Base-by-base conservation (phyloP, 2,329 filamentous ascomycete species). In the Cercospora nicotianae region DNA sequence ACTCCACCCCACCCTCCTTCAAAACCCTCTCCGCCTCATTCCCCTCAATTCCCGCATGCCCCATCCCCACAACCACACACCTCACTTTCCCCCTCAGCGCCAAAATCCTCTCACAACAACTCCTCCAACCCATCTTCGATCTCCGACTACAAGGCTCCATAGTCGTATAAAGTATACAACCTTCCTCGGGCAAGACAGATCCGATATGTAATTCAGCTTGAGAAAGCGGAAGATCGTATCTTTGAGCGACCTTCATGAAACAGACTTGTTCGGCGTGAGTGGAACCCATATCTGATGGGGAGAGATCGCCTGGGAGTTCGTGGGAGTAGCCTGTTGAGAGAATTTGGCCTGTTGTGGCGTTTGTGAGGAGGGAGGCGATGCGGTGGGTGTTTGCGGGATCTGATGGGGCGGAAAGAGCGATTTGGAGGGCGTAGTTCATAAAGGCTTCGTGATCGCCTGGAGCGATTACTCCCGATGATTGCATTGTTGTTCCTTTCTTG, bases 241-340 rank as follows among this genome's bases (percentile, higher is more conserved):
- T 18, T 16, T 42, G 33, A 13, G 63, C 63, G 10, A 65, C 26
- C 16, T 65, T 65, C 48, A 65, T 65, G 26, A 65, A 65, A 31
- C 63, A 65, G 42, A 55, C 58, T 53, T 65, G 63, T 33, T 65
- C 63, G n/a, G 63, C 63, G 33, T 65, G 63, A 8, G 63, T 65
- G 33, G 55, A 59, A 8, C 63, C 63, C 28, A 60, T 13, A 26
- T 65, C 63, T 30, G 16, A 20, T n/a, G 31, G 30, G 9, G 45
- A 51, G 8, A 65, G 31, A 18, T 65, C 53, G 51, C 63, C 48
- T 3, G 23, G 26, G 6, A 65, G 12, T 45, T 65, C 33, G 13
- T 48, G 53, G 9, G 63, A 48, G 53, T 60, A 60, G 39, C 63
- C 63, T 13, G 63, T 65, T 12, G 63, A 60, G 8, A 65, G 23